phyloP scores from a whole-genome alignment of 2,329 filamentous ascomycete species.

The Cadophora malorum region DNA sequence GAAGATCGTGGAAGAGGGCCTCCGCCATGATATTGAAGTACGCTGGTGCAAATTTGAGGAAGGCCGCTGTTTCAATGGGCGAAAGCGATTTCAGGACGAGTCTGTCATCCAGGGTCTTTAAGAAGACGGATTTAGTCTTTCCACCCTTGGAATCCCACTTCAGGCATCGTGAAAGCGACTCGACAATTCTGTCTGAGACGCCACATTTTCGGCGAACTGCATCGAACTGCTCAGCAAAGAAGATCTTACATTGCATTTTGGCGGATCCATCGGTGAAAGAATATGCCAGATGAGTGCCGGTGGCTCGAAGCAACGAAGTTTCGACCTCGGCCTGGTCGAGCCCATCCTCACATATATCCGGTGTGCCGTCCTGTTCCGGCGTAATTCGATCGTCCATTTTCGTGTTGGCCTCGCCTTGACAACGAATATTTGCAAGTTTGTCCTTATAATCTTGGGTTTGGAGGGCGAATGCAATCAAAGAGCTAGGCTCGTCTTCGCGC shows the following conservation, averaged over 20 bases:
- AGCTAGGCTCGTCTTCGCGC: conserved; percentile 95
- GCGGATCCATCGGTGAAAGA: conserved; percentile 94
- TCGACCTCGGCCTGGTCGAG: conserved; percentile 77
- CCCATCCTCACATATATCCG: conserved; percentile 44
- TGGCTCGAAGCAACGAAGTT: conserved; percentile 80
- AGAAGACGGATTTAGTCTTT: conserved; percentile 95
- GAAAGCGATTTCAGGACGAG: conserved; percentile 83
- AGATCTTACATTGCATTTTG: conserved; percentile 96
- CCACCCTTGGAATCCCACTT: conserved; percentile 99
- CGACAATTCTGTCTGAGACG: conserved; percentile 90
- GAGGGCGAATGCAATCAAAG: conserved; percentile 90
- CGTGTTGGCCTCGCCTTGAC: conserved; percentile 52
- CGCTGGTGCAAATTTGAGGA: conserved; percentile 92
- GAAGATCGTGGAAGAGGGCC: conserved; percentile 91
- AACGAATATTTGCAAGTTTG: conserved; percentile 75
- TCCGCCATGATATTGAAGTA: conserved; percentile 99
- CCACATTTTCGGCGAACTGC: conserved; percentile 92
- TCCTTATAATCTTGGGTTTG: conserved; percentile 85
- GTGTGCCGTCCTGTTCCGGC: conserved; percentile 40
- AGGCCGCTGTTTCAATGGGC: conserved; percentile 89
- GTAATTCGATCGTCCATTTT: conserved; percentile 41
- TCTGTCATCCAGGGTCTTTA: conserved; percentile 94
- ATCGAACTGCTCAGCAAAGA: conserved; percentile 98
- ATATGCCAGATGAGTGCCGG: conserved; percentile 93
- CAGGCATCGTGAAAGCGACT: conserved; percentile 91